These are phyloP conservation scores for Alternaria incomplexa DNA, from an alignment of 2,329 filamentous ascomycete species.

Conservation along the genomic window DNA sequence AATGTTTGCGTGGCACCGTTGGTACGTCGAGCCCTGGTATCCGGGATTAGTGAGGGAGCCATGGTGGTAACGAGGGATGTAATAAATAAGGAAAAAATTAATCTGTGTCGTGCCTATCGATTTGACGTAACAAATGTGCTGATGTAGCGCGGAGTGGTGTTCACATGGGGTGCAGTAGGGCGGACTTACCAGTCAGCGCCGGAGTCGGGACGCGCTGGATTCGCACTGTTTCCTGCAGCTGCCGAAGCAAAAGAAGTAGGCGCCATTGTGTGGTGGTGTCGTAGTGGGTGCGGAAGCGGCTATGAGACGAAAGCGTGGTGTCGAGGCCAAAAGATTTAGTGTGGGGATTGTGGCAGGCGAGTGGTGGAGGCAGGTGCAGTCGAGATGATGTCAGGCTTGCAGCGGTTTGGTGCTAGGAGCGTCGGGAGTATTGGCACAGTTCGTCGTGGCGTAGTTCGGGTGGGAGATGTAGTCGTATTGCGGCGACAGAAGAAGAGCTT, in stretches of 20 bases:
- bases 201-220: conserved; percentile 51
- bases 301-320: conserved; percentile 27
- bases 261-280: conserved; percentile 47
- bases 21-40: conserved; percentile 64
- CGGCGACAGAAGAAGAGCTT: conserved; percentile 24
- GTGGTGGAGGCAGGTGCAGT: conserved; percentile 31
- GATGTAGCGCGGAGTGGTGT: conserved; percentile 1
- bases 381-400: conserved; percentile 26
- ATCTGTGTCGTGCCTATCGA: conserved; percentile 14
- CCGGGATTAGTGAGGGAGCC: not conserved
- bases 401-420: conserved; percentile 18
- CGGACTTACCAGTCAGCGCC: conserved; percentile 55
- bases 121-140: conserved; percentile 15
- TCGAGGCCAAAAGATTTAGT: conserved; percentile 34
- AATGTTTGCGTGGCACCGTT: conserved; percentile 73
- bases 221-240: conserved; percentile 53
- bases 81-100: conserved; percentile 6
- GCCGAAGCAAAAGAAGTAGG: conserved; percentile 60
- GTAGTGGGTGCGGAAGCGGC: conserved; percentile 24
- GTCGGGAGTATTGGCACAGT: conserved; percentile 16
- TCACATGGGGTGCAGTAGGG: conserved; percentile 9
- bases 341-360: conserved; percentile 32
- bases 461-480: conserved; percentile 21
- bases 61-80: conserved; percentile 19
- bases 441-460: conserved; percentile 11